Evolutionary conservation across 352 stramenopile species (phyloP).

Genomic region (Phytophthora sansomeana): DNA sequence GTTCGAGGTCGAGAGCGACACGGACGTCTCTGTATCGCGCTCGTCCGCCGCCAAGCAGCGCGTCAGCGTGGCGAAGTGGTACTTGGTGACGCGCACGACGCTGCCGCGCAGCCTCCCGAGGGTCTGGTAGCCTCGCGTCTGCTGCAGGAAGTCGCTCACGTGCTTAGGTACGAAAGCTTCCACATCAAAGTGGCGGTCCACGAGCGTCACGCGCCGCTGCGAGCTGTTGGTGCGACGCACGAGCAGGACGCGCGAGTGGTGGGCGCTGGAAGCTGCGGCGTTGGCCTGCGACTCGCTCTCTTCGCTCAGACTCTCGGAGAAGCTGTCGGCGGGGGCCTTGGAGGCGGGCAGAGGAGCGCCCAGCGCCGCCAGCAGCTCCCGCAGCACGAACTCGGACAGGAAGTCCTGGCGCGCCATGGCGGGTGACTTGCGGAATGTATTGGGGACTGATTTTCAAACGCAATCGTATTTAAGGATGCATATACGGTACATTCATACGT

Average conservation of each 20-base stretch:
- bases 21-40: conserved; percentile 20
- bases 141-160: conserved; percentile 28
- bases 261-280: neutral
- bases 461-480: neutral
- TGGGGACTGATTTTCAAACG: neutral
- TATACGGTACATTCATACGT: no score
- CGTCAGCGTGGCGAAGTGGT: conserved; percentile 60
- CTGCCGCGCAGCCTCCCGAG: conserved; percentile 56
- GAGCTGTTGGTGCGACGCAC: conserved; percentile 53
- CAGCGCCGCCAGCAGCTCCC: conserved; percentile 64
- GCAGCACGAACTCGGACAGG: conserved; percentile 60
- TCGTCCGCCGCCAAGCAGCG: conserved; percentile 39
- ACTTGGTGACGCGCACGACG: conserved; percentile 64
- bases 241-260: conserved; percentile 57
- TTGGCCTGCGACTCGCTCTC: conserved; percentile 61
- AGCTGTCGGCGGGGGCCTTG: conserved; percentile 33
- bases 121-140: conserved; percentile 40
- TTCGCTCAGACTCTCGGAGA: conserved; percentile 53
- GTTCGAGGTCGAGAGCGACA: conserved; percentile 22
- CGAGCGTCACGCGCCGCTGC: conserved; percentile 52
- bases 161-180: conserved; percentile 57
- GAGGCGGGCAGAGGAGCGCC: conserved; percentile 12
- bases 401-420: conserved; percentile 32
- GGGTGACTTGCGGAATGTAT: conserved; percentile 7
- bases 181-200: conserved; percentile 55